A percentile compares a stretch with the other conserved stretches of the same genome.
Conservation (phyloP, 116 monocot genomes). For the Iris pallida region DNA sequence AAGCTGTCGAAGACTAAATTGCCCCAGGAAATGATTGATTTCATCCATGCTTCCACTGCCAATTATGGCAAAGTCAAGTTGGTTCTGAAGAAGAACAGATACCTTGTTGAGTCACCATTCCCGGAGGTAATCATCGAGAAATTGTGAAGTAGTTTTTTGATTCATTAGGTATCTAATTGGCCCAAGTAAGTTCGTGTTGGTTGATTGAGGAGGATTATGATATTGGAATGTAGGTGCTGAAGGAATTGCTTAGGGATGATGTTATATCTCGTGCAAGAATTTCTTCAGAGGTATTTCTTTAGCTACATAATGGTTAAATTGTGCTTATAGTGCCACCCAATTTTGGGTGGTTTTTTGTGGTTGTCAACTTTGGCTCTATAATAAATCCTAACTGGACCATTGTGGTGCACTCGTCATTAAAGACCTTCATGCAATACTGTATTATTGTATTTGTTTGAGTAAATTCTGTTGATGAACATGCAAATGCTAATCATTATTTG, state of each 20-base stretch:
- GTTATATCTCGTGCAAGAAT: conserved; percentile 62
- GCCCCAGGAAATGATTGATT: conserved; percentile 88
- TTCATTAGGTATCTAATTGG: too few species aligned
- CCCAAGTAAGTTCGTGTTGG: not conserved
- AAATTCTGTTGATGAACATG: too few species aligned
- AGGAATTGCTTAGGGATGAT: conserved; percentile 70
- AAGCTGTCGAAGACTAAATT: conserved; percentile 96
- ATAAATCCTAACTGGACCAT: too few species aligned
- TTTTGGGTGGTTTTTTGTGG: too few species aligned
- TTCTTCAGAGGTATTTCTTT: conserved; percentile 46
- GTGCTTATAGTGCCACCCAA: too few species aligned
- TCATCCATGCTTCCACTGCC: conserved; percentile 84
- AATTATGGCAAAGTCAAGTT: conserved; percentile 97
- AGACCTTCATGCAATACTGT: too few species aligned
- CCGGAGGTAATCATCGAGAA: conserved; percentile 46
- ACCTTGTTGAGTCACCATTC: conserved; percentile 88
- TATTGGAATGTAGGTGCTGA: conserved; percentile 54
- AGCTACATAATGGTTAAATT: too few species aligned
- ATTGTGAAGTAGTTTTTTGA: not conserved
- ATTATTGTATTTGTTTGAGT: too few species aligned
- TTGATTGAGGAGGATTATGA: conserved; percentile 12
- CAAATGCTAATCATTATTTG: too few species aligned
- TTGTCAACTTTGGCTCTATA: too few species aligned
- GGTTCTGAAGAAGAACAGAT: conserved; percentile 91
- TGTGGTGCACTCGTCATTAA: too few species aligned